Percentiles rank a stretch among this genome's conserved stretches.
Conservation (phyloP, 2,329 filamentous ascomycete species). For the Hypoxylon sp. region DNA sequence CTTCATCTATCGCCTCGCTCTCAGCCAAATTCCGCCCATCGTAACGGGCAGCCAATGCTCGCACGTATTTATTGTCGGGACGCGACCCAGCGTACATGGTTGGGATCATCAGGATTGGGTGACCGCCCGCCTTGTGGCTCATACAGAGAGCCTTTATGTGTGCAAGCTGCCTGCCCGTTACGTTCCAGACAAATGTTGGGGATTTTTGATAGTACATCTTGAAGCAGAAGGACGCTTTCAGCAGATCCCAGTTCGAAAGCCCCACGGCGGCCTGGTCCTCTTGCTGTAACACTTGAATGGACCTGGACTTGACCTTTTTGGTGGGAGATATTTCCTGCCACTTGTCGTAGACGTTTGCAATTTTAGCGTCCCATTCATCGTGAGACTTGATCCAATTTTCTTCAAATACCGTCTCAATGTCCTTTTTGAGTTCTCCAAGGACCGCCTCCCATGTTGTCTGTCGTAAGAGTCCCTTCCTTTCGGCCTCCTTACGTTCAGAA, state of each 20-base stretch:
- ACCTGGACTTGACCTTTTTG: slow-evolving; percentile 40
- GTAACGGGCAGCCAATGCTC: slow-evolving; percentile 38
- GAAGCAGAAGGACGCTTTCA: slow-evolving; percentile 64
- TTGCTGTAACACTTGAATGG: slow-evolving; percentile 50
- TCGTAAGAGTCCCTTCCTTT: slow-evolving; percentile 24
- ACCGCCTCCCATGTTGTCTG: slow-evolving; percentile 49
- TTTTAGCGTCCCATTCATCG: slow-evolving; percentile 41
- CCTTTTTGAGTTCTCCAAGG: slow-evolving; percentile 49
- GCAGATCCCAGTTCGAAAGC: slow-evolving; percentile 58
- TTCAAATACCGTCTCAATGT: slow-evolving; percentile 48
- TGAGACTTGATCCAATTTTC: slow-evolving; percentile 51
- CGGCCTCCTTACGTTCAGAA: slow-evolving; percentile 29
- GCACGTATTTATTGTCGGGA: slow-evolving; percentile 46
- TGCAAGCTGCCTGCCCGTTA: slow-evolving; percentile 62
- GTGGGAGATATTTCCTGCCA: slow-evolving; percentile 59
- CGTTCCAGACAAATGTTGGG: slow-evolving; percentile 58
- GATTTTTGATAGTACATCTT: slow-evolving; percentile 50
- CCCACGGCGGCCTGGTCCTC: slow-evolving; percentile 43
- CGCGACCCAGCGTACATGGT: slow-evolving; percentile 46
- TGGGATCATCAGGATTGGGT: slow-evolving; percentile 52
- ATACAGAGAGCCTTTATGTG: slow-evolving; percentile 57
- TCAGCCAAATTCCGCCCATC: slow-evolving; percentile 36
- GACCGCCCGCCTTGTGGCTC: slow-evolving; percentile 32
- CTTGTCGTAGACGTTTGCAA: slow-evolving; percentile 54
- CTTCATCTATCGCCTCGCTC: slow-evolving; percentile 30